Base-by-base conservation (phyloP, 768 basidiomycete species). In the Calocera viscosa region DNA sequence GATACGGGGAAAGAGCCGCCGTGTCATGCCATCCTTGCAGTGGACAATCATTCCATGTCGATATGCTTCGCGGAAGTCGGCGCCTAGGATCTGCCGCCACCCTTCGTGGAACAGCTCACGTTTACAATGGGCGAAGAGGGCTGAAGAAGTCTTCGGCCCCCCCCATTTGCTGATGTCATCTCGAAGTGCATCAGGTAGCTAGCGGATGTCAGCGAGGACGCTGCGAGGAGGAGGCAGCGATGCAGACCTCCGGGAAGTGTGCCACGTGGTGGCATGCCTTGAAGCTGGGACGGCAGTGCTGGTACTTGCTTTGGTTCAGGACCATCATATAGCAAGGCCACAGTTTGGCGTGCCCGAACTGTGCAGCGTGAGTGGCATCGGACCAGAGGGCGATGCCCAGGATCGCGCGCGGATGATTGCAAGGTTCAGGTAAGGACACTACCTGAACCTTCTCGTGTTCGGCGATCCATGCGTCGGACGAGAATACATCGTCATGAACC, bases 61-160 rank as follows among this genome's bases (percentile, higher is more conserved):
- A 35, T 73, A 76, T 1, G 74, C 74, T 11, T 72, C 22, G 1
- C 71, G 39, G 19, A 75, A 74, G 0, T 72, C 69, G 0, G 63
- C 65, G 40, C 74, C 70, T 0, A 76, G 68, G 0, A 78, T 60
- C 0, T 73, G 2, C 0, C n/a, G 22, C 76, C 74, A 76, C 2
- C 72, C 64, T 1, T 67, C 72, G 12, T 77, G 76, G 66, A 78
- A 71, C 2, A 78, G 72, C 41, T 77, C 74, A 0, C 73, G 73
- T 11, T 70, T 64, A 49, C 76, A 75, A 65, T 79, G 77, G 0
- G 73, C 72, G 7, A 78, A 39, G 0, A 76, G 67, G 22, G 28
- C 26, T 17, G 7, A 5, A 11, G 12, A 60, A 0, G 47, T 26
- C n/a, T 63, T 40, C 0, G 49, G 63, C 1, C 43, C 72, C 49